Percentiles rank a stretch among this genome's conserved stretches.
phyloP scores from a whole-genome alignment of 768 basidiomycete species.

The Tulasnella sp. region DNA sequence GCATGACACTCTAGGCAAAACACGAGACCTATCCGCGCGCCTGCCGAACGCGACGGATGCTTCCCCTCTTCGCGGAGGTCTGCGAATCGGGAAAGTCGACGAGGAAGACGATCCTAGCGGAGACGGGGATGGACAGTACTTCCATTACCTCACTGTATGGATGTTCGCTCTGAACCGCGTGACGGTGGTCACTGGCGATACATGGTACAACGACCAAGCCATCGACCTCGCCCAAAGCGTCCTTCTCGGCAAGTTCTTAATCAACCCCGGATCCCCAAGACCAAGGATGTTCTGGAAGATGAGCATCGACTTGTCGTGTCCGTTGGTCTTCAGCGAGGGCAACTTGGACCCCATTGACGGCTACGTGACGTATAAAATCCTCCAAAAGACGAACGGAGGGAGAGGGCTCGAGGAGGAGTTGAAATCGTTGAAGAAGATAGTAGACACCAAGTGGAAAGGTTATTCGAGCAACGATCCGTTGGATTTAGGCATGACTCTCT shows the following conservation, averaged over 20 bases:
- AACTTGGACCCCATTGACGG: constrained; percentile 31
- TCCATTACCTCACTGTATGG: constrained; percentile 31
- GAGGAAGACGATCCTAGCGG: constrained; percentile 15
- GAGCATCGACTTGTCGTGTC: constrained; percentile 27
- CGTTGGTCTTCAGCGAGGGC: constrained; percentile 29
- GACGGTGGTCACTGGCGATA: constrained; percentile 25
- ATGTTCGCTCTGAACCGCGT: constrained; percentile 33
- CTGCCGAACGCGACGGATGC: constrained; percentile 29
- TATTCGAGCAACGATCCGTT: constrained; percentile 28
- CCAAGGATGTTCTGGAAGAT: constrained; percentile 32
- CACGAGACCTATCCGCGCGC: constrained; percentile 25
- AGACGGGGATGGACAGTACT: constrained; percentile 32
- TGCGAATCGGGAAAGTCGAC: constrained; percentile 30
- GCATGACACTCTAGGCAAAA: constrained; percentile 28
- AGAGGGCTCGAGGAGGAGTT: constrained; percentile 26
- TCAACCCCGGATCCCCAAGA: constrained; percentile 22
- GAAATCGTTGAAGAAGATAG: constrained; percentile 27
- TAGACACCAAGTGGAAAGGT: constrained; percentile 26
- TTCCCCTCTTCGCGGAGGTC: constrained; percentile 29
- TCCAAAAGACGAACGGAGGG: constrained; percentile 24
- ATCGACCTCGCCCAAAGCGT: constrained; percentile 28
- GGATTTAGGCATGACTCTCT: constrained; percentile 31
- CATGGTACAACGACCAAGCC: constrained; percentile 28
- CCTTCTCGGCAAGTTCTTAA: constrained; percentile 29
- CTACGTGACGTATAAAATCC: constrained; percentile 27